These are phyloP conservation scores for Paecilomyces niveus DNA, from an alignment of 2,329 filamentous ascomycete species.

Conservation along the genomic window DNA sequence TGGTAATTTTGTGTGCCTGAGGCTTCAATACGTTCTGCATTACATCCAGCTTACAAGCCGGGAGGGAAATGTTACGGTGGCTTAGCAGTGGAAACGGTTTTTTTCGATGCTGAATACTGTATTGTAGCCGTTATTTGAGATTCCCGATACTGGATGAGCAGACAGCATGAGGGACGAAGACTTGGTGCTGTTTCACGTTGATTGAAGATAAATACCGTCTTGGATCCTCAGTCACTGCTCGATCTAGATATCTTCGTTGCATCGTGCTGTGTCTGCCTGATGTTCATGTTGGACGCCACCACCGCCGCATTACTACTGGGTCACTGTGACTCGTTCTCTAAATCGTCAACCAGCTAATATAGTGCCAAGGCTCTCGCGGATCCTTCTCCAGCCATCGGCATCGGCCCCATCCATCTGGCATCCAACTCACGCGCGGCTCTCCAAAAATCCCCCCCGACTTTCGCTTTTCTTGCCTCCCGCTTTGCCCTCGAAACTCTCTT, in stretches of 20 bases:
- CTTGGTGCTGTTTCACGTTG: neutral
- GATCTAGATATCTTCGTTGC: no score
- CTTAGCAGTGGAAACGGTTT: no score
- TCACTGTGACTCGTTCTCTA: neutral
- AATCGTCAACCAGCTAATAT: no score
- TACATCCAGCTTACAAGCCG: no score
- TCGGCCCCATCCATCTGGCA: neutral
- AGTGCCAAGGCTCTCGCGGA: neutral
- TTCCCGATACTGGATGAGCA: no score
- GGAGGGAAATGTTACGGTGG: no score
- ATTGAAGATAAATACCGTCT: neutral
- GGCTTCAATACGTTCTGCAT: neutral
- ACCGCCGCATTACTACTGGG: no score
- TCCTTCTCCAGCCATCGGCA: neutral
- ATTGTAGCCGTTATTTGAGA: no score
- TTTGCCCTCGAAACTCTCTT: neutral
- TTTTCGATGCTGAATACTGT: no score
- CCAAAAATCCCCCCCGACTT: neutral
- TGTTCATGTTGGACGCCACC: no score
- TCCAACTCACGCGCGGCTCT: neutral
- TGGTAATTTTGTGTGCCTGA: neutral
- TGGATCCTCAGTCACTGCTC: no score
- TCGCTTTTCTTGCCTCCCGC: neutral
- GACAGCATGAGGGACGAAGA: neutral
- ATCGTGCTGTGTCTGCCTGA: no score